Percentiles rank a stretch among this genome's conserved stretches.
phyloP scores from a whole-genome alignment of 805 yeast species.

The Yamadazyma insecticola region DNA sequence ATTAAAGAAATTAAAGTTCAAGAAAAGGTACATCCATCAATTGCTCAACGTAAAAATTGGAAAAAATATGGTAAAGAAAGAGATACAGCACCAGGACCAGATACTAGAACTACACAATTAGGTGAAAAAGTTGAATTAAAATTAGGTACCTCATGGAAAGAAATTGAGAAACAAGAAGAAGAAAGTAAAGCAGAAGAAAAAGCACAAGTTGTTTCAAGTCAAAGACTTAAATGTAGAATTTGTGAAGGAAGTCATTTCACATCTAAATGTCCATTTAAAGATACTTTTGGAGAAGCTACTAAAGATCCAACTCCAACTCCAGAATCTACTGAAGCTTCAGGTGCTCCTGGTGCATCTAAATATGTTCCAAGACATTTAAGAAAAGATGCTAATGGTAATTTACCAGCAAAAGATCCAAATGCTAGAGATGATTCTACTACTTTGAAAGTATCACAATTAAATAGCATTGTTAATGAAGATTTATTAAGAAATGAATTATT shows the following conservation, averaged over 20 bases:
- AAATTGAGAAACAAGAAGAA: constrained; percentile 69
- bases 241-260: constrained; percentile 96
- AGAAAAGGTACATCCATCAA: constrained; percentile 77
- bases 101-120: constrained; percentile 78
- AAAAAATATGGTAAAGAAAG: constrained; percentile 79
- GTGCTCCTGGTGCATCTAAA: constrained; percentile 25
- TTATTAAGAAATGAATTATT: constrained; percentile 70
- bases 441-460: constrained; percentile 85
- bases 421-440: constrained; percentile 82
- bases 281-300: constrained; percentile 54
- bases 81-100: constrained; percentile 76
- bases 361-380: constrained; percentile 45
- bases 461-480: constrained; percentile 78
- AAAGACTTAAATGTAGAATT: constrained; percentile 68
- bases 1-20: constrained; percentile 71
- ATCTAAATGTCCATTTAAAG: constrained; percentile 92
- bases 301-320: constrained; percentile 39
- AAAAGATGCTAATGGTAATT: constrained; percentile 37
- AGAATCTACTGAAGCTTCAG: constrained; percentile 15
- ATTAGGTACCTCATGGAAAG: constrained; percentile 74
- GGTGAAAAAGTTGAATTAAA: constrained; percentile 80
- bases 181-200: constrained; percentile 45
- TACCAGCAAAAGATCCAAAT: constrained; percentile 32
- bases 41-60: constrained; percentile 90
- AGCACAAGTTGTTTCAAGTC: constrained; percentile 34